Evolutionary conservation across 352 stramenopile species (phyloP), one percentile per base, ranked within the genome.

Genomic region (Pythium plurisporium): DNA sequence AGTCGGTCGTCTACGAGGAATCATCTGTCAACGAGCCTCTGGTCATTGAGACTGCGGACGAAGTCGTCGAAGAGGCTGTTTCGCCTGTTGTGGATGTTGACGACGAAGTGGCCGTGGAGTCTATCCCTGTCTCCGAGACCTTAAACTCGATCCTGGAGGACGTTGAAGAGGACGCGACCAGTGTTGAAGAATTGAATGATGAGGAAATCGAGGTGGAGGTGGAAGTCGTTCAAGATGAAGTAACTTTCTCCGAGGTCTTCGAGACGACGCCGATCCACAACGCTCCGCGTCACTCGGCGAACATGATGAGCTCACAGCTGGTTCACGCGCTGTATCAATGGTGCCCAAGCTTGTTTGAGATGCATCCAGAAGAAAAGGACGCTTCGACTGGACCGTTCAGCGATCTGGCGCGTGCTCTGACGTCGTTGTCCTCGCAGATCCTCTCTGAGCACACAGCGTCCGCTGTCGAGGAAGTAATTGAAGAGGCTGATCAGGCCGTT

Each of bases 401-500:
- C 31, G 55, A 52, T 15, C 46, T 63, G 3, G 55, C 55, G 15
- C 55, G 55, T 33, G 55, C 55, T 8, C 30, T 63, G 15, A 48
- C 37, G 7, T 63, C 55, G 46, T 47, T 63, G 19, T 57, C 55
- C 20, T 52, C 55, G 15, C 45, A 47, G 25, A 62, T 62, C 20
- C 36, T 62, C 4, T 12, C 45, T 2, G 55, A 62, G 12, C n/a
- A 49, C 45, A 20, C 33, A 2, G 33, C 53, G 29, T 19, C 51
- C 15, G 14, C 23, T 20, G 23, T 49, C 47, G 43, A 62, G 33
- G 38, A 46, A 14, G 22, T 47, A 0, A 19, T n/a, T 5, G 57
- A 56, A 25, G 37, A 56, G 27, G 7, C 50, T 15, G 37, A 47
- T 23, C 26, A 20, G 23, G 9, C 19, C 20, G n/a, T 29, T 23